These are phyloP conservation scores for Amanita polypyramis DNA, from an alignment of 768 basidiomycete genomes.

Conservation along the genomic window DNA sequence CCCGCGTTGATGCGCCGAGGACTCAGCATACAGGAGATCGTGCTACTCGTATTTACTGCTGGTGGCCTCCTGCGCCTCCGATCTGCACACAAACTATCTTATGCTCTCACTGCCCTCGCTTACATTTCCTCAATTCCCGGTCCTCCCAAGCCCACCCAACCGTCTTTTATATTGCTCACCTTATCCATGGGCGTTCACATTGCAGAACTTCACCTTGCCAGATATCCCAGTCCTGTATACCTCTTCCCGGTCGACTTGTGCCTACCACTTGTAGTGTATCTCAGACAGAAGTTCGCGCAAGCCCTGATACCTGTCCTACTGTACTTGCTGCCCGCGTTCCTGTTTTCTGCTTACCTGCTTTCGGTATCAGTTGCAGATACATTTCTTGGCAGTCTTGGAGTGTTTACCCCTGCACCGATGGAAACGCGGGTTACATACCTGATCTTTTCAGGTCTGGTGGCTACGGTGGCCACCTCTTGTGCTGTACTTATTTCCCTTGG, in stretches of 20 bases:
- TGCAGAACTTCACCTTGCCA: slow-evolving; percentile 35
- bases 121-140: slow-evolving; percentile 32
- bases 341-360: slow-evolving; percentile 32
- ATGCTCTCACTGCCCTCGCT: slow-evolving; percentile 26
- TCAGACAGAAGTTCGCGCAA: slow-evolving; percentile 26
- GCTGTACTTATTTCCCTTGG: slow-evolving; percentile 19
- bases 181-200: slow-evolving; percentile 29
- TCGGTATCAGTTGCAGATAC: slow-evolving; percentile 37
- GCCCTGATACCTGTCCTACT: slow-evolving; percentile 28
- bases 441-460: slow-evolving; percentile 23
- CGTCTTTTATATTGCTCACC: slow-evolving; percentile 31
- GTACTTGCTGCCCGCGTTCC: slow-evolving; percentile 40
- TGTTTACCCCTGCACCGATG: slow-evolving; percentile 28
- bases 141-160: slow-evolving; percentile 28
- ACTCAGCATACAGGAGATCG: slow-evolving; percentile 22
- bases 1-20: slow-evolving; percentile 24
- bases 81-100: slow-evolving; percentile 23
- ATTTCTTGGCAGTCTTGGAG: slow-evolving; percentile 12
- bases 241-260: slow-evolving; percentile 25
- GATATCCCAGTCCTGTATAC: slow-evolving; percentile 32
- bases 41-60: slow-evolving; percentile 29
- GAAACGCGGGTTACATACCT: slow-evolving; percentile 36
- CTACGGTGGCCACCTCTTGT: slow-evolving; percentile 25
- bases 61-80: slow-evolving; percentile 23
- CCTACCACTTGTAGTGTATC: slow-evolving; percentile 36